These are phyloP conservation scores for Kodamaea neixiangensis DNA, from an alignment of 805 yeast species.

Conservation along the genomic window DNA sequence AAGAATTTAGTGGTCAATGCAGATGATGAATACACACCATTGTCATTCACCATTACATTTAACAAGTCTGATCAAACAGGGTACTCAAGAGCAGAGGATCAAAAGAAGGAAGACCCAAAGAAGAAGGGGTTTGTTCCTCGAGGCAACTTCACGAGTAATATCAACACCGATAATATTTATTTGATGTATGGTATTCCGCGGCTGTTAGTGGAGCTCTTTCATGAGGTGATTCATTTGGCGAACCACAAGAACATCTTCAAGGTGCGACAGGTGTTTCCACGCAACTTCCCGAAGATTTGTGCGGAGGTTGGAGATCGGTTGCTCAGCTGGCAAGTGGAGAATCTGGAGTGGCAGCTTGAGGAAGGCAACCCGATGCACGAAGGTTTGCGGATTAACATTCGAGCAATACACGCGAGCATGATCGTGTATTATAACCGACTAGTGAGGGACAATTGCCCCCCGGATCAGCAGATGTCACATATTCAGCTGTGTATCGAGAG, in stretches of 20 bases:
- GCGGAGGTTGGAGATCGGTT: conserved; percentile 56
- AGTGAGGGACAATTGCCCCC: conserved; percentile 28
- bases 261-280: conserved; percentile 41
- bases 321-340: conserved; percentile 45
- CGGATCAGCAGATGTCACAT: conserved; percentile 6
- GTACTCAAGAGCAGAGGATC: conserved; percentile 4
- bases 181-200: conserved; percentile 51
- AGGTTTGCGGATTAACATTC: conserved; percentile 38
- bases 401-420: conserved; percentile 44
- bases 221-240: conserved; percentile 47
- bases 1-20: conserved; percentile 16
- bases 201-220: conserved; percentile 47
- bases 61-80: conserved; percentile 14
- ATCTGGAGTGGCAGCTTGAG: conserved; percentile 38
- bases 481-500: conserved; percentile 5
- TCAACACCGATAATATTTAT: conserved; percentile 32
- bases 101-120: conserved; percentile 7
- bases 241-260: conserved; percentile 54
- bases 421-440: conserved; percentile 47
- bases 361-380: conserved; percentile 35
- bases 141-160: conserved; percentile 13
- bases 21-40: conserved; percentile 17
- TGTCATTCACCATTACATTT: conserved; percentile 33
- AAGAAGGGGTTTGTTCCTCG: conserved; percentile 10
- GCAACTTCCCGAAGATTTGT: conserved; percentile 57